These are phyloP conservation scores for Gyromitra esculenta DNA, from an alignment of 2,329 filamentous ascomycete genomes.

Conservation along the genomic window DNA sequence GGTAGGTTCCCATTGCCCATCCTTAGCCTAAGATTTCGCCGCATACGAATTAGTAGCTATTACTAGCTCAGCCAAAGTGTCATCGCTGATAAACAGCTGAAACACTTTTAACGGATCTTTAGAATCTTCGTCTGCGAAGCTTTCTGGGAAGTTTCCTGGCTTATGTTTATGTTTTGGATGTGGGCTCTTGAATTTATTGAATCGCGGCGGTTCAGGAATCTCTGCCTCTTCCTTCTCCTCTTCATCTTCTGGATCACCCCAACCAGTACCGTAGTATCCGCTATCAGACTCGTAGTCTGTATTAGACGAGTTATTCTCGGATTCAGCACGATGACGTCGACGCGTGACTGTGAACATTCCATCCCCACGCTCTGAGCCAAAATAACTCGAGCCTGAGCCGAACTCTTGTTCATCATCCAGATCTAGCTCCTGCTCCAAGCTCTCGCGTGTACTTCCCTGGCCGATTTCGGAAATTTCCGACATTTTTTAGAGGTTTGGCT, in stretches of 20 bases:
- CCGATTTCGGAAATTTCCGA: not conserved
- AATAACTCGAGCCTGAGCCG: slow-evolving; percentile 10
- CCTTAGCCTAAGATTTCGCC: not conserved
- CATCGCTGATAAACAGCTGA: slow-evolving; percentile 23
- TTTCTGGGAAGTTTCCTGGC: not conserved
- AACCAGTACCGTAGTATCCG: slow-evolving; percentile 12
- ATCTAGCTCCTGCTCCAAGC: not conserved
- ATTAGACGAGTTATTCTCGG: slow-evolving; percentile 3
- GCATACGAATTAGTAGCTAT: slow-evolving; percentile 30
- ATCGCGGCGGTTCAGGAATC: slow-evolving; percentile 8
- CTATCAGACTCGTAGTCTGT: slow-evolving; percentile 1
- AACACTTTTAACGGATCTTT: slow-evolving; percentile 5
- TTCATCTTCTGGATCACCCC: slow-evolving; percentile 10
- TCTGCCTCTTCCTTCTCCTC: not conserved
- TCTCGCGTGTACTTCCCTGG: not conserved
- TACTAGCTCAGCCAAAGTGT: not conserved
- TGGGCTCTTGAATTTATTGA: not conserved
- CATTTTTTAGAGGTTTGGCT: not conserved
- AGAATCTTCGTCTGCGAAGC: not conserved
- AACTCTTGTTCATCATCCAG: not conserved
- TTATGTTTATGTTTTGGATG: not conserved
- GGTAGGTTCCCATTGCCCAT: slow-evolving; percentile 18
- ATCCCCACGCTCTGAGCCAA: slow-evolving; percentile 1
- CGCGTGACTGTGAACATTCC: not conserved
- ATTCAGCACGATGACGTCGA: not conserved